Evolutionary conservation across 2,329 filamentous ascomycete species (phyloP), one percentile per base, ranked within the genome.

Genomic region (Taxawa tesnikishii): DNA sequence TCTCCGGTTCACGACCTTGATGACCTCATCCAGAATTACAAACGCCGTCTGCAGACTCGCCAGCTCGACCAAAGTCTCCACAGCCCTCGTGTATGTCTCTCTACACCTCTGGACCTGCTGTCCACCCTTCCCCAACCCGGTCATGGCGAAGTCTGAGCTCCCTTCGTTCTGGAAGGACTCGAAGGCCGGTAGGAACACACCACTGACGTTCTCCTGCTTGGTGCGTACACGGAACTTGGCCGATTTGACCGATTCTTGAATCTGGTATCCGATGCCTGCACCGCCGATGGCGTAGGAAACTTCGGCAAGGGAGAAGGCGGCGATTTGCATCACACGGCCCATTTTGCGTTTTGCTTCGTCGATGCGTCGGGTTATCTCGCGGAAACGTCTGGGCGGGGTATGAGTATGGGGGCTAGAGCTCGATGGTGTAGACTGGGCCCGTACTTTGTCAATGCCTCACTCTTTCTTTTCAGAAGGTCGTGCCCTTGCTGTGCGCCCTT

Each of bases 321-420:
- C 90, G 51, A 98, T 93, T 59, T 96, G 88, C 90, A 98, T 98
- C 23, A 98, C 90, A 19, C 88, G 75, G 36, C 90, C 90, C 88
- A 98, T 98, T 67, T 98, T 98, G 48, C 87, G 82, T 63, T 98
- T 98, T 26, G 90, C 90, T 59, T 98, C 90, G 64, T 98, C 88
- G 60, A 98, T 98, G 52, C 90, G 81, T 56, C 78, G 76, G 30
- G 90, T 94, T 51, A 98, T 98, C 51, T 98, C 90, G 83, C 55
- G 44, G 46, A 60, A 61, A 32, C 51, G 48, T 26, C 37, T 40
- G 39, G n/a, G 19, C 19, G 19, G 10, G 13, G 11, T 12, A 11
- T 24, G 4, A n/a, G 37, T 15, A 29, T 23, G 10, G 10, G 17
- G 29, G 21, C 9, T 25, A n/a, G 25, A n/a, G 23, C 5, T 24